phyloP scores from a whole-genome alignment of 805 yeast genomes.

The Maudiozyma turicensis region DNA sequence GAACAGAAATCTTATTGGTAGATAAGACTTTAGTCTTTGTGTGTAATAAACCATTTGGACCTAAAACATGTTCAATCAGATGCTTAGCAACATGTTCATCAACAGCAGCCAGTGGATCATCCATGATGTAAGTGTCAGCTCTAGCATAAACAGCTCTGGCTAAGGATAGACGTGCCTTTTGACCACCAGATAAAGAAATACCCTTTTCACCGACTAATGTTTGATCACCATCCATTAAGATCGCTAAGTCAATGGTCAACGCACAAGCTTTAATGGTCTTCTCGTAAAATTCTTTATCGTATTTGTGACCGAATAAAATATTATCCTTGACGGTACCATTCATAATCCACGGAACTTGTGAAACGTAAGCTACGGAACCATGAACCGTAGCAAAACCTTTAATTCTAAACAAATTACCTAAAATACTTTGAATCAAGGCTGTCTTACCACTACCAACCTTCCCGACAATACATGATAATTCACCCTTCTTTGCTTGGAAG shows the following conservation, averaged over 20 bases:
- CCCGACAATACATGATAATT: slow-evolving; percentile 78
- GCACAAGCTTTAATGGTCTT: slow-evolving; percentile 85
- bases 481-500: slow-evolving; percentile 60
- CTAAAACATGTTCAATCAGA: slow-evolving; percentile 71
- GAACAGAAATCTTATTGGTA: slow-evolving; percentile 77
- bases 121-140: slow-evolving; percentile 83
- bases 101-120: slow-evolving; percentile 92
- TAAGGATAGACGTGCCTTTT: slow-evolving; percentile 86
- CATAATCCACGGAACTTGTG: slow-evolving; percentile 96
- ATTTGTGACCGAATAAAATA: slow-evolving; percentile 80
- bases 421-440: slow-evolving; percentile 63
- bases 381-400: slow-evolving; percentile 62
- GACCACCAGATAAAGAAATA: slow-evolving; percentile 93
- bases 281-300: slow-evolving; percentile 71
- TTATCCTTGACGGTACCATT: slow-evolving; percentile 89
- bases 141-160: slow-evolving; percentile 95
- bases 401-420: slow-evolving; percentile 74
- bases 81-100: slow-evolving; percentile 95
- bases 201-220: slow-evolving; percentile 98
- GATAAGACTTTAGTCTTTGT: slow-evolving; percentile 71
- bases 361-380: slow-evolving; percentile 80
- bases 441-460: slow-evolving; percentile 88
- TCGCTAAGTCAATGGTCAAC: slow-evolving; percentile 62
- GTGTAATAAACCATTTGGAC: slow-evolving; percentile 66
- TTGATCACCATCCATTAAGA: slow-evolving; percentile 79